Evolutionary conservation across 1,284 basidiomycete genomes (phyloP), one percentile per base, ranked within the genome.

Genomic region (Fomitopsis betulina): DNA sequence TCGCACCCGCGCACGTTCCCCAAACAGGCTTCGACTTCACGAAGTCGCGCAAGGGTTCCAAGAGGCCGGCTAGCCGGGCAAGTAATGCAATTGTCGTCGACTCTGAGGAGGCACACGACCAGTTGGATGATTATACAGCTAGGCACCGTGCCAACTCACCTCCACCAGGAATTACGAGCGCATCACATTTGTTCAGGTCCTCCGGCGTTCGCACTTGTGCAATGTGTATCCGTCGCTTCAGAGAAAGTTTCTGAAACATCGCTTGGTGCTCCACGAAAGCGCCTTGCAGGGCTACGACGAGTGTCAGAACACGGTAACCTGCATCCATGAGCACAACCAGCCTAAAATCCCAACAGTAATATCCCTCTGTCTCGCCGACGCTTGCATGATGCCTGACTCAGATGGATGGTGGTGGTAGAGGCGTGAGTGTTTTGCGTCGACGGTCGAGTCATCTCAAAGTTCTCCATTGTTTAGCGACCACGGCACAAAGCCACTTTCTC

Each of bases 1-100:
- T 98, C 64, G 96, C 96, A 19, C 96, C 96, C 0, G 96, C 96
- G 72, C 96, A 99, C 0, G 96, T 98, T 2, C 96, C 96, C 93
- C 94, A 99, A 0, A 96, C 85, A 0, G 93, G 87, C 66, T 88
- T 92, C 0, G 70, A 78, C 68, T 75, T 78, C 56, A 79, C 76
- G 74, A 88, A 98, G 43, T 82, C 80, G 42, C 84, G 81, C 5
- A 99, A 79, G 1, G 93, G 93, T 27, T 91, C 87, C 12, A 94
- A 73, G 45, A 99, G 79, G 0, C 91, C 91, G 0, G 88, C 84
- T 1, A 93, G 81, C 43, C 85, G 83, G 2, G 93, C 90, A 1
- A 98, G 81, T 30, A 98, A 78, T 1, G 92, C 90, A 62, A 98
- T 98, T 1, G 95, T 94, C 1, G 96, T 98, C 1, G 93, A 96